These are phyloP conservation scores for Candida ortonii DNA, from an alignment of 805 yeast genomes.

Conservation along the genomic window DNA sequence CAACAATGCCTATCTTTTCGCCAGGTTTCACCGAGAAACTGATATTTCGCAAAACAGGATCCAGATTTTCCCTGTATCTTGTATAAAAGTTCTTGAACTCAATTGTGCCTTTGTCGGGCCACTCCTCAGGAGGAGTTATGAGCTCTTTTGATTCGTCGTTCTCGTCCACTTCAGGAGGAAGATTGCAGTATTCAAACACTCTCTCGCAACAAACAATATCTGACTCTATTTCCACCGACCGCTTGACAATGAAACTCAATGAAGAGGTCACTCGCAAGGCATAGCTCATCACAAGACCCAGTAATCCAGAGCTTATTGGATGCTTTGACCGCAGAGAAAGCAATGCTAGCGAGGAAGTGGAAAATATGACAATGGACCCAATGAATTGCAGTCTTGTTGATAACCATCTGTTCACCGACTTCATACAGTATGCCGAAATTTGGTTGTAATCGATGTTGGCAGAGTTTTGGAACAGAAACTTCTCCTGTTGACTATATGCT, in stretches of 20 bases:
- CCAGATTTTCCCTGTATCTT: slow-evolving; percentile 54
- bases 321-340: slow-evolving; percentile 36
- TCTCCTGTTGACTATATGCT: slow-evolving; percentile 65
- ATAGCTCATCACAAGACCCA: slow-evolving; percentile 64
- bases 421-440: slow-evolving; percentile 46
- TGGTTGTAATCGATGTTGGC: slow-evolving; percentile 49
- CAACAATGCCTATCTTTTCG: slow-evolving; percentile 72
- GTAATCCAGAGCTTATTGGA: slow-evolving; percentile 55
- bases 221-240: slow-evolving; percentile 61
- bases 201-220: slow-evolving; percentile 85
- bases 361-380: slow-evolving; percentile 53
- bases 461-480: slow-evolving; percentile 58
- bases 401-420: slow-evolving; percentile 64
- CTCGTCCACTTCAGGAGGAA: slow-evolving; percentile 73
- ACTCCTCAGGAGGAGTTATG: slow-evolving; percentile 38
- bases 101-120: slow-evolving; percentile 58
- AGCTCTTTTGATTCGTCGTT: slow-evolving; percentile 37
- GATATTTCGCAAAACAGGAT: slow-evolving; percentile 54
- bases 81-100: slow-evolving; percentile 53
- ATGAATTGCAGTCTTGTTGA: slow-evolving; percentile 59
- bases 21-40: slow-evolving; percentile 44
- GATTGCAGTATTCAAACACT: slow-evolving; percentile 78
- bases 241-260: slow-evolving; percentile 55
- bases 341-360: slow-evolving; percentile 47
- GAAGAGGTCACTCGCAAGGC: slow-evolving; percentile 55